Evolutionary conservation across 2,329 filamentous ascomycete genomes (phyloP), one percentile per base, ranked within the genome.

Genomic region (Paraconiothyrium brasiliense): DNA sequence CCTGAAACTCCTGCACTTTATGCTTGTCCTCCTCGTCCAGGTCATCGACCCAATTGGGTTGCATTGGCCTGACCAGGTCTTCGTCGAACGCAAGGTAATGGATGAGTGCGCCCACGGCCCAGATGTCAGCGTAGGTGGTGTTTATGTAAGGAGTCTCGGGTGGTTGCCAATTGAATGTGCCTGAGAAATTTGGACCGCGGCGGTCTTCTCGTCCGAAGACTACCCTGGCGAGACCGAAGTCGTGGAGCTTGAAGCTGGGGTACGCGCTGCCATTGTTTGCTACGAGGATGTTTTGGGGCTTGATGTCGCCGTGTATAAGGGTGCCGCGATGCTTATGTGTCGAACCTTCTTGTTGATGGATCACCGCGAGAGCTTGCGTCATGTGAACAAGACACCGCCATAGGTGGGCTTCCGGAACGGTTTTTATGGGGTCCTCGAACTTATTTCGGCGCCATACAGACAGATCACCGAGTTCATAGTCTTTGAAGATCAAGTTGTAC

Each of bases 31-130:
- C 24, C 1, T 55, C 43, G 1, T 49, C 37, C 14, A 60, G 46
- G 2, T 44, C 32, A n/a, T 48, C 43, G 0, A 30, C 14, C 14
- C 27, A 39, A 10, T 35, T 41, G 27, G 35, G 51, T 41, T 56
- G 63, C 0, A 46, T 32, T 8, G 34, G 16, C 35, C 62, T 43
- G 13, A 70, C 50, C 4, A 73, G 72, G 8, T 63, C 20, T 3
- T 59, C 20, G 9, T 72, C 72, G 0, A 64, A 63, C 1, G 72
- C 74, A 3, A 76, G 66, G 47, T 64, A 76, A 54, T 76, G 68
- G 2, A 78, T 62, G 41, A 70, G 69, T 24, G 76, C 72, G 24
- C 73, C 77, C 3, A 77, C 43, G 13, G 69, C 62, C 76, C 76
- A 79, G 4, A 75, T 61, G 9, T 78, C 76, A 9, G 71, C 71